phyloP scores from a whole-genome alignment of 257 asterid species.

The Orobanche coerulescens region DNA sequence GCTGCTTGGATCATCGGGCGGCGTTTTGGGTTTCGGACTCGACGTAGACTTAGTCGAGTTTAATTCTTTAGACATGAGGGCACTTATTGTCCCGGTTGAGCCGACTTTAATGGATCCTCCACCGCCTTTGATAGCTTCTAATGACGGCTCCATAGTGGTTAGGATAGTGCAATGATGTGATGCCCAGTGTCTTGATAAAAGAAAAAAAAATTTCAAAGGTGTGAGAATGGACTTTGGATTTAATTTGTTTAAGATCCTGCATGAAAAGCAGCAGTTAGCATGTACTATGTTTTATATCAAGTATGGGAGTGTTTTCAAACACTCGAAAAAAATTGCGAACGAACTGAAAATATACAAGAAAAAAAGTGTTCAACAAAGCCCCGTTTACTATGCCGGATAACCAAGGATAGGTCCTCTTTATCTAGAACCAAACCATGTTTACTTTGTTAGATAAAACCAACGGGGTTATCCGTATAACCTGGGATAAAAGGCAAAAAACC shows the following conservation, averaged over 20 bases:
- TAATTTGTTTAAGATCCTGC: constrained; percentile 21
- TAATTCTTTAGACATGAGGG: constrained; percentile 65
- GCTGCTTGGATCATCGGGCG: constrained; percentile 45
- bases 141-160: constrained; percentile 46
- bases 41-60: constrained; percentile 38
- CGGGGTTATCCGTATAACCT: too few relatives aligned
- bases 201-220: background rate
- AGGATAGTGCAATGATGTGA: background rate
- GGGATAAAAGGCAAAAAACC: too few relatives aligned
- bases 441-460: too few relatives aligned
- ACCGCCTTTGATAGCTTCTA: constrained; percentile 61
- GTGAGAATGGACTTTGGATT: background rate
- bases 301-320: too few relatives aligned
- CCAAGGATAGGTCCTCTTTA: too few relatives aligned
- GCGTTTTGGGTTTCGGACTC: background rate
- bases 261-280: background rate
- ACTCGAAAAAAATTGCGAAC: too few relatives aligned
- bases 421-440: too few relatives aligned
- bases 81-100: constrained; percentile 70
- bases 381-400: too few relatives aligned
- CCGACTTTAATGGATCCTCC: constrained; percentile 80
- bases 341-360: too few relatives aligned
- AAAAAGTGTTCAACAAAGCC: too few relatives aligned
- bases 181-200: background rate
- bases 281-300: background rate